These are phyloP conservation scores for Fusarium sp. DNA, from an alignment of 2,329 filamentous ascomycete species.

Conservation along the genomic window DNA sequence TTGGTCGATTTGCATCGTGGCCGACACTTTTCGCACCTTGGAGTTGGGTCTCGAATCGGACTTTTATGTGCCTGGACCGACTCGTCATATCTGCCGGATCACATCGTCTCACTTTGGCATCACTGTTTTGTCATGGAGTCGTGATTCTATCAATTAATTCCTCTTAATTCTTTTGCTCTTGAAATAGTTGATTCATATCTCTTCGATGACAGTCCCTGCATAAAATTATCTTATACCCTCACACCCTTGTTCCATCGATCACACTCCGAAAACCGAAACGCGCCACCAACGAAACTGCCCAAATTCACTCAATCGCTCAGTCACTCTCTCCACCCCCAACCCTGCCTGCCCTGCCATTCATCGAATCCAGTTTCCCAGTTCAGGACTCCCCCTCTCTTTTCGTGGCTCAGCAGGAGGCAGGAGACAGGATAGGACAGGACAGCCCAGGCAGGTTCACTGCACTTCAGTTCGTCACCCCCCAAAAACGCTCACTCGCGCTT, in stretches of 20 bases:
- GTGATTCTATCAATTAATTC: not conserved
- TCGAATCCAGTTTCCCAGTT: slow-evolving; percentile 16
- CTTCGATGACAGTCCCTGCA: slow-evolving; percentile 21
- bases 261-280: slow-evolving; percentile 21
- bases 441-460: not conserved
- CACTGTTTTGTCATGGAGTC: not conserved
- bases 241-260: not conserved
- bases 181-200: not conserved
- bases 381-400: slow-evolving; percentile 3
- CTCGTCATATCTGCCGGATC: not conserved
- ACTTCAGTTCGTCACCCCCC: slow-evolving; percentile 12
- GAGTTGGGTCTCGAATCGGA: slow-evolving; percentile 13
- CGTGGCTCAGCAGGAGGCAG: not conserved
- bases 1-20: slow-evolving; percentile 16
- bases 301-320: slow-evolving; percentile 12
- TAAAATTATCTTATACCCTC: slow-evolving; percentile 18
- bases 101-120: not conserved
- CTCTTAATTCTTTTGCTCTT: not conserved
- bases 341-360: slow-evolving; percentile 20
- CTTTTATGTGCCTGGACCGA: slow-evolving; percentile 2
- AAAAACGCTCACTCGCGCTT: slow-evolving; percentile 23
- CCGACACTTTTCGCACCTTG: slow-evolving; percentile 2
- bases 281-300: slow-evolving; percentile 25
- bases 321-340: slow-evolving; percentile 9
- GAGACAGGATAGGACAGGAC: not conserved